Conservation (phyloP, 805 yeast genomes). For the Candida ortonii region DNA sequence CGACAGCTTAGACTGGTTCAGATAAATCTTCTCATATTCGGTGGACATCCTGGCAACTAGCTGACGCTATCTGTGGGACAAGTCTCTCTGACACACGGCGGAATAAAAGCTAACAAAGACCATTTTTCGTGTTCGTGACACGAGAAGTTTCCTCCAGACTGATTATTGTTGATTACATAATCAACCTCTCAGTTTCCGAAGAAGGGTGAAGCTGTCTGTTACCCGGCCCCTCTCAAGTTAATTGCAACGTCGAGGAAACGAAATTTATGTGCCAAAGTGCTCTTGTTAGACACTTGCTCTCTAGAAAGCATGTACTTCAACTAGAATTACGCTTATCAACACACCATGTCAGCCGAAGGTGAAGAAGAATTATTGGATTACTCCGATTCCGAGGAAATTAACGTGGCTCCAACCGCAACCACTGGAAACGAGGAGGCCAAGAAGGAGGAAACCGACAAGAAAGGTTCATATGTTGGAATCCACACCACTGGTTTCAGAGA, state of each 20-base stretch:
- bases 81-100: background rate
- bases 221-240: constrained; percentile 12
- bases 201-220: constrained; percentile 1
- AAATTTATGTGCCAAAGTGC: no score
- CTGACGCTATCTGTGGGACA: no score
- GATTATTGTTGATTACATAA: constrained; percentile 3
- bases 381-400: constrained; percentile 96
- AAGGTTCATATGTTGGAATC: constrained; percentile 96
- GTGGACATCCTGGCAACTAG: constrained; percentile 35
- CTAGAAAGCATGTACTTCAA: no score
- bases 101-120: background rate
- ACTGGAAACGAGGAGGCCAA: constrained; percentile 40
- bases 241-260: constrained; percentile 9
- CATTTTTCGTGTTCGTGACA: constrained; percentile 14
- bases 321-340: no score
- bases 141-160: constrained; percentile 2
- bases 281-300: no score
- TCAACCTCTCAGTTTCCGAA: no score
- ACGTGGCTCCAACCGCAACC: constrained; percentile 58
- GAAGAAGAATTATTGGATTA: constrained; percentile 99
- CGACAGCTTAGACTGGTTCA: constrained; percentile 76
- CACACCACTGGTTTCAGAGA: constrained; percentile 99
- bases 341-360: constrained; percentile 86
- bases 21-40: constrained; percentile 87
- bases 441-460: constrained; percentile 71